Percentiles rank a stretch among this genome's conserved stretches.
phyloP scores from a whole-genome alignment of 257 asterid genomes.

The Nicotiana sylvestris region DNA sequence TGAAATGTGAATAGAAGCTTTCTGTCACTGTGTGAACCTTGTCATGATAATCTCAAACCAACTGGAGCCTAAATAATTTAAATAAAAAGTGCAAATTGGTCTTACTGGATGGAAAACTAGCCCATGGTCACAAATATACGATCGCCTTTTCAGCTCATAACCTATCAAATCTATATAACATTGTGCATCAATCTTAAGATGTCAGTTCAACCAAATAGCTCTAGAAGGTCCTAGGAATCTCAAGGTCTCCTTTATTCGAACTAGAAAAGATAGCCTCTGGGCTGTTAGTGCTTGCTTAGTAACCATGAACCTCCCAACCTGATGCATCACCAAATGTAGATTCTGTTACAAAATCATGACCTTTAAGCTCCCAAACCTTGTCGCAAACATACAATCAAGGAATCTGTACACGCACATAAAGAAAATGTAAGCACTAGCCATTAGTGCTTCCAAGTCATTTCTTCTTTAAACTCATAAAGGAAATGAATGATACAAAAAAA shows the following conservation, averaged over 20 bases:
- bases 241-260: neutral
- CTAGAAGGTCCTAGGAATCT: neutral
- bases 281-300: neutral
- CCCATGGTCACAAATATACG: neutral
- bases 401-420: neutral
- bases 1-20: neutral
- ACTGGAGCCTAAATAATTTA: neutral
- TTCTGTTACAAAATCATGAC: neutral
- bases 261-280: neutral
- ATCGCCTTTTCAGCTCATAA: neutral
- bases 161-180: constrained; percentile 1
- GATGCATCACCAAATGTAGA: constrained; percentile 6
- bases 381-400: neutral
- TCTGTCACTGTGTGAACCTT: neutral
- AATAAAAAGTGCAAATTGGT: neutral
- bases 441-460: neutral
- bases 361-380: neutral
- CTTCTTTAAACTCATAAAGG: neutral
- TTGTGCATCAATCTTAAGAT: neutral
- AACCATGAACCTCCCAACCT: neutral
- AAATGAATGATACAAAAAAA: neutral
- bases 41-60: neutral
- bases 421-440: neutral
- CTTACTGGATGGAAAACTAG: neutral
- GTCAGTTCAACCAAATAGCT: constrained; percentile 6